Evolutionary conservation across 805 yeast species (phyloP), one percentile per base, ranked within the genome.

Genomic region (Scheffersomyces ergatensis): DNA sequence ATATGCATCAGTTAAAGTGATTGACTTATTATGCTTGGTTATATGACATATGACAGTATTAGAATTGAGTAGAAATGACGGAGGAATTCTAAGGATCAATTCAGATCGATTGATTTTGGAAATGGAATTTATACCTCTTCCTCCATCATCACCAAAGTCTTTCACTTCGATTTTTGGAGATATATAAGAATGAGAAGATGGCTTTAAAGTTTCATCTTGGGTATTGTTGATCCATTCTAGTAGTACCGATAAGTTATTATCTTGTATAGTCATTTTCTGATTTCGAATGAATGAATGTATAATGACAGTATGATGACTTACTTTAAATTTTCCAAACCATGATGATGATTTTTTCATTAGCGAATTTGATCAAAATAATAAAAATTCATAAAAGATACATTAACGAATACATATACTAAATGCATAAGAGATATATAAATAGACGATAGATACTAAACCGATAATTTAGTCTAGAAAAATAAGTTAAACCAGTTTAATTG

Each of bases 101-200:
- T 77, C 78, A 36, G 72, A 62, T 11, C 53, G 47, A 3, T 44
- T 48, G n/a, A 88, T 52, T 2, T 42, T 37, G 0, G 55, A 54
- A 3, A 16, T 41, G 16, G 83, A 73, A 49, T 73, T 63, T 19
- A 88, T 71, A 42, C 88, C 86, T 55, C 89, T 73, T 14, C 96
- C 96, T 26, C 37, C 53, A 1, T 51, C 49, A 11, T 72, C 43
- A 64, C 32, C 32, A 29, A 14, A 29, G 23, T 76, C 73, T 11
- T 50, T 54, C 6, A 82, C 71, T 2, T 50, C 50, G 5, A 80
- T 53, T 26, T 65, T 69, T 0, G 65, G 51, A 2, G 78, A 67
- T 3, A 81, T 55, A 19, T 45, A 56, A 5, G 63, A 45, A 37
- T 48, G 52, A 1, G 50, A 42, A 1, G 61, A 51, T 4, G 60